A percentile compares a stretch with the other conserved stretches of the same genome.
Conservation (phyloP, 2,329 filamentous ascomycete species). For the Fusarium nanum region DNA sequence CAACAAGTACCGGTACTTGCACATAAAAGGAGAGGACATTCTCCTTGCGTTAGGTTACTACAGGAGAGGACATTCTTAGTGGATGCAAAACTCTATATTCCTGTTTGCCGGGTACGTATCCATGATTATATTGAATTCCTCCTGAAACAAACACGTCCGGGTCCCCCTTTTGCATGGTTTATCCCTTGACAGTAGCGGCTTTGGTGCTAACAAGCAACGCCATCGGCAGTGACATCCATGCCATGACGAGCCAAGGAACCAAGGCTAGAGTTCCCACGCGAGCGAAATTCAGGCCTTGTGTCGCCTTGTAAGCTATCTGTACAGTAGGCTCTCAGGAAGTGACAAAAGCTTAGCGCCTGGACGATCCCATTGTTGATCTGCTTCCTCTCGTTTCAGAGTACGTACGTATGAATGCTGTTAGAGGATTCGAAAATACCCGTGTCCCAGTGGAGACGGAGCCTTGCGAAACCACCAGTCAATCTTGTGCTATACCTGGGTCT, state of each 20-base stretch:
- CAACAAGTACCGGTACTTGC: slow-evolving; percentile 29
- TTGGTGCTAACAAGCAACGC: not conserved
- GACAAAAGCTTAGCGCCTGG: slow-evolving; percentile 30
- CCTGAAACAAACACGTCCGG: slow-evolving; percentile 25
- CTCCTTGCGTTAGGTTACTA: slow-evolving; percentile 1
- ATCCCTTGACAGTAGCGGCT: slow-evolving; percentile 13
- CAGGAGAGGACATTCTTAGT: not conserved
- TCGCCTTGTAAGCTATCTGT: slow-evolving; percentile 31
- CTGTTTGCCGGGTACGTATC: slow-evolving; percentile 1
- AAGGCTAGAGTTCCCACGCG: slow-evolving; percentile 13
- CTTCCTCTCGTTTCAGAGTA: slow-evolving; percentile 42
- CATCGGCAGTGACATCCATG: slow-evolving; percentile 9
- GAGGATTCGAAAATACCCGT: slow-evolving; percentile 24
- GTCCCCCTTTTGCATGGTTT: not conserved
- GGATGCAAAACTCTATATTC: slow-evolving; percentile 4
- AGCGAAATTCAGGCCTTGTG: slow-evolving; percentile 30
- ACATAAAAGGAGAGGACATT: slow-evolving; percentile 12
- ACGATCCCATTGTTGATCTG: slow-evolving; percentile 41
- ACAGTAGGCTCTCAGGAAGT: not conserved
- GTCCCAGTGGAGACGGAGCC: slow-evolving; percentile 28
- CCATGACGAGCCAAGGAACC: slow-evolving; percentile 5
- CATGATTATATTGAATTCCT: slow-evolving; percentile 14
- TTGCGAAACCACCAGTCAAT: slow-evolving; percentile 36
- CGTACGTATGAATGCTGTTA: slow-evolving; percentile 12
- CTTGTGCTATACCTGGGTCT: slow-evolving; percentile 35